Percentiles rank a stretch among this genome's conserved stretches.
These are phyloP conservation scores for Pestalotiopsis sp. DNA, from an alignment of 2,329 filamentous ascomycete species.

Conservation along the genomic window DNA sequence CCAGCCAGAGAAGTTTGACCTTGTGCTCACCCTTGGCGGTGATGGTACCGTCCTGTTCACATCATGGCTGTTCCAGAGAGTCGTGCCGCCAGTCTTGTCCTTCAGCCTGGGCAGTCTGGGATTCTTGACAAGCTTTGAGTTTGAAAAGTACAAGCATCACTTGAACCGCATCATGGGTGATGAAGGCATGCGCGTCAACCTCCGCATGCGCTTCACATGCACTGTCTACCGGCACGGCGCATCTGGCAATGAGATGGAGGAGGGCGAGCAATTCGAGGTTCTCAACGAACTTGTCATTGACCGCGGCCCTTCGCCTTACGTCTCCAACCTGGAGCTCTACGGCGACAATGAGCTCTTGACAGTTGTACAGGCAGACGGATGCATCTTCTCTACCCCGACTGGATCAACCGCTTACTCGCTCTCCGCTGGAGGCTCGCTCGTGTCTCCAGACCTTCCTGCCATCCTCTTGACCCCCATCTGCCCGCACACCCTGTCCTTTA, in stretches of 20 bases:
- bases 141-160: conserved; percentile 83
- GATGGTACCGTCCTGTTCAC: conserved; percentile 89
- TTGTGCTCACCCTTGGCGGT: conserved; percentile 85
- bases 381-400: conserved; percentile 96
- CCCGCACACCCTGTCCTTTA: conserved; percentile 94
- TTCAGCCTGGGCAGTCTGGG: conserved; percentile 84
- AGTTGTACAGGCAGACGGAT: conserved; percentile 94
- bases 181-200: conserved; percentile 92
- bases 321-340: conserved; percentile 94
- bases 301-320: conserved; percentile 92
- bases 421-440: conserved; percentile 91
- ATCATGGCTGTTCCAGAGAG: conserved; percentile 88
- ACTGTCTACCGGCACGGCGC: conserved; percentile 82
- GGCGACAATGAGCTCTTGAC: conserved; percentile 94
- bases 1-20: conserved; percentile 90
- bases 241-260: conserved; percentile 68
- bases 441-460: conserved; percentile 95
- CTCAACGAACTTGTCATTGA: conserved; percentile 99
- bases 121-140: conserved; percentile 89
- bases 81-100: conserved; percentile 82
- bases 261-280: conserved; percentile 96
- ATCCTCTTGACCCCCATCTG: conserved; percentile 97
- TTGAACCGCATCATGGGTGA: conserved; percentile 91
- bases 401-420: conserved; percentile 95
- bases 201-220: conserved; percentile 98